Conservation (phyloP, 2,329 filamentous ascomycete species). For the Xylaria sp. region DNA sequence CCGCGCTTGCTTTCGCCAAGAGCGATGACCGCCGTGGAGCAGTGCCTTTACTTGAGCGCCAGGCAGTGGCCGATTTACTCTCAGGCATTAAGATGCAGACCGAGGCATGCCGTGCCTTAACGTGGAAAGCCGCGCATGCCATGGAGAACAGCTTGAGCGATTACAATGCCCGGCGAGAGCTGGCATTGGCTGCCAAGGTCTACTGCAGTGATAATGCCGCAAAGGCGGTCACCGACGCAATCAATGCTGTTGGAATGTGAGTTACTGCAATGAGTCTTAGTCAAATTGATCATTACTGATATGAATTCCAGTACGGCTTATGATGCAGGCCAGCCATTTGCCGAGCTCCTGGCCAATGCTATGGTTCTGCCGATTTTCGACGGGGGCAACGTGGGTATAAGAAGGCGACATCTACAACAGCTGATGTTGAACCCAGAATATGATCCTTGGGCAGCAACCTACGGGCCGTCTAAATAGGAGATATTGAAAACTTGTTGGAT, state of each 20-base stretch:
- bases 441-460: constrained; percentile 57
- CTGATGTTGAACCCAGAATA: constrained; percentile 57
- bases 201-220: constrained; percentile 61
- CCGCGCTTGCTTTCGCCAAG: constrained; percentile 61
- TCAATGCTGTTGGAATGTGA: constrained; percentile 62
- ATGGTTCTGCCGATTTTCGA: constrained; percentile 62
- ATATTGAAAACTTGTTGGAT: background rate
- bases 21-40: constrained; percentile 57
- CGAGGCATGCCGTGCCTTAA: constrained; percentile 60
- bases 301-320: constrained; percentile 51
- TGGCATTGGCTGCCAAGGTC: constrained; percentile 61
- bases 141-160: constrained; percentile 55
- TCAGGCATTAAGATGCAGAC: constrained; percentile 62
- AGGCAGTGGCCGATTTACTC: constrained; percentile 62
- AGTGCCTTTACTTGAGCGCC: constrained; percentile 57
- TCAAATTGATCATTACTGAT: background rate
- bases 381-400: constrained; percentile 63
- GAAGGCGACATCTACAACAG: constrained; percentile 59
- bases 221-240: constrained; percentile 59
- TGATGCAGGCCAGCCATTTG: constrained; percentile 54
- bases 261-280: constrained; percentile 13
- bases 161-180: constrained; percentile 54
- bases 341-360: constrained; percentile 56
- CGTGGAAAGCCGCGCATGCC: constrained; percentile 61
- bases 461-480: constrained; percentile 26